phyloP scores from a whole-genome alignment of 2,329 filamentous ascomycete species.

The Pseudophaeomoniella oleicola region DNA sequence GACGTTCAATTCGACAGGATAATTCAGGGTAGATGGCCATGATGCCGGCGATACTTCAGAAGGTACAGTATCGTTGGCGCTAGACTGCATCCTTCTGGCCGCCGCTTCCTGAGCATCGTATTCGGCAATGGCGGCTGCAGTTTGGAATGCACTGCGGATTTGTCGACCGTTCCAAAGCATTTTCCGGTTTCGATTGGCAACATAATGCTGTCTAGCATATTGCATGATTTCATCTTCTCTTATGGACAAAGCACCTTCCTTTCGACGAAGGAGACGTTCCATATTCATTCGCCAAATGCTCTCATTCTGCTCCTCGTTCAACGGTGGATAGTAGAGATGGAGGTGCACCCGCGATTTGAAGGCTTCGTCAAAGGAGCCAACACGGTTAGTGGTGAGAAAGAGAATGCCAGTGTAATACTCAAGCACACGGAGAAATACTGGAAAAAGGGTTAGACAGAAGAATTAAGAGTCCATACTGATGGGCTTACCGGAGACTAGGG shows the following conservation, averaged over 20 bases:
- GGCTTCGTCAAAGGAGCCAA: conserved; percentile 19
- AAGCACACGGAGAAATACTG: conserved; percentile 9
- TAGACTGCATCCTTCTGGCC: no score
- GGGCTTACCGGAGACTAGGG: conserved; percentile 11
- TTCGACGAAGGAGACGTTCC: not conserved
- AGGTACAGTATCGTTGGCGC: no score
- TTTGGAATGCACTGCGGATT: conserved; percentile 17
- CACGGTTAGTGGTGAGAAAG: conserved; percentile 22
- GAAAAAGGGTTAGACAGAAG: no score
- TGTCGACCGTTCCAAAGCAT: conserved; percentile 16
- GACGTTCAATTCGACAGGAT: no score
- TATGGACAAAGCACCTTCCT: not conserved
- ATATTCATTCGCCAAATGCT: not conserved
- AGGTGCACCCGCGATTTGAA: conserved; percentile 20
- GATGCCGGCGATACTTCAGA: no score
- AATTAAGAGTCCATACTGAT: no score
- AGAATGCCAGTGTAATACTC: conserved; percentile 24
- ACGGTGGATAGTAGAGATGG: not conserved
- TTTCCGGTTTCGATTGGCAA: not conserved
- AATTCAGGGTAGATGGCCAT: no score
- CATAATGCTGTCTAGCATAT: not conserved
- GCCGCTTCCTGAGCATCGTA: no score
- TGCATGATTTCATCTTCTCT: not conserved
- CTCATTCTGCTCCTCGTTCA: not conserved
- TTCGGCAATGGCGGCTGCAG: conserved; percentile 14